Percentiles rank a stretch among this genome's conserved stretches.
Evolutionary conservation across 192 early-diverging fungal genomes (phyloP).

Genomic region (Backusella morwellensis): DNA sequence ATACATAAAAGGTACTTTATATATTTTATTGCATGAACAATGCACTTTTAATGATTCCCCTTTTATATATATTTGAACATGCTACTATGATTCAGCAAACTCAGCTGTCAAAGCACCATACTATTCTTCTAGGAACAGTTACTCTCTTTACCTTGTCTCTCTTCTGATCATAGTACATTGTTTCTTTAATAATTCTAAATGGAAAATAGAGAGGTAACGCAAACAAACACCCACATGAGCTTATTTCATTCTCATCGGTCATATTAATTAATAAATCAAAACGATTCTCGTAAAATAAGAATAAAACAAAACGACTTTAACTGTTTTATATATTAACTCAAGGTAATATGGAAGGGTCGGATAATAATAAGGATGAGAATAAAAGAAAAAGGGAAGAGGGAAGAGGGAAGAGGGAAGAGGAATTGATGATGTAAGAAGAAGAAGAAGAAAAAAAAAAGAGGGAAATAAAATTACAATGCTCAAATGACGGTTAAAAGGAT

Average conservation of each 20-base stretch:
- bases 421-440: background rate
- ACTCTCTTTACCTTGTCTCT: background rate
- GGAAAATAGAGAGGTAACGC: background rate
- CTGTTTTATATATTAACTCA: background rate
- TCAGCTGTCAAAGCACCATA: background rate
- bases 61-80: background rate
- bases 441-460: background rate
- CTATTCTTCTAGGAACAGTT: background rate
- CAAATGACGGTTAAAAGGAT: background rate
- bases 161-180: background rate
- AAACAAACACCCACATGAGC: background rate
- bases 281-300: background rate
- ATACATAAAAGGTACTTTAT: no score
- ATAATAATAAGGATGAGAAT: background rate
- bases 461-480: slow-evolving; percentile 1
- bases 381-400: background rate
- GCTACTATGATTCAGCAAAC: background rate
- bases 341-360: background rate
- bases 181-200: background rate
- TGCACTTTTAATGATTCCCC: no score
- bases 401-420: background rate
- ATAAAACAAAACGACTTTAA: background rate
- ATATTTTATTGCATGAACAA: no score
- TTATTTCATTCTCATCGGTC: background rate
- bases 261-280: background rate